A percentile compares a stretch with the other conserved stretches of the same genome.
Evolutionary conservation across 192 early-diverging fungal genomes (phyloP).

Genomic region (Tieghemiomyces parasiticus): DNA sequence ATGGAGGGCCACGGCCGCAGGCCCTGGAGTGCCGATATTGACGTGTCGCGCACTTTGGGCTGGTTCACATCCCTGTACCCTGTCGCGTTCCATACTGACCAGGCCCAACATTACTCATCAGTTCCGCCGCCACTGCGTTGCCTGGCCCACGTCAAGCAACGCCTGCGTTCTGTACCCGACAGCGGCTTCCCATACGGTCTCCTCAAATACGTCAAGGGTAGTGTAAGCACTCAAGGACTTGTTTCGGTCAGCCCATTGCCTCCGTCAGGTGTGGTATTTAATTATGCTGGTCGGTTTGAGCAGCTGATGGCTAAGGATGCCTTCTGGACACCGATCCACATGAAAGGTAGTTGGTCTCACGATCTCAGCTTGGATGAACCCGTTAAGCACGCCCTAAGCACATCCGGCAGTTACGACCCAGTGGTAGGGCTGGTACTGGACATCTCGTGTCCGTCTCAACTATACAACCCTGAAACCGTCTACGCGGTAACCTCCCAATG

Average conservation of each 20-base stretch:
- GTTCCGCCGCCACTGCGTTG: not conserved
- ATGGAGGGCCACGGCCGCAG: constrained; percentile 8
- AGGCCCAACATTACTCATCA: not conserved
- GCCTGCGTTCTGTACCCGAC: constrained; percentile 1
- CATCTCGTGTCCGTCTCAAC: not conserved
- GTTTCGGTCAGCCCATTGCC: not conserved
- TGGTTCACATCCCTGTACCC: constrained; percentile 19
- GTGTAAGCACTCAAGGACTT: not conserved
- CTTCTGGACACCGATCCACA: not conserved
- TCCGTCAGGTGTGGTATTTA: not conserved
- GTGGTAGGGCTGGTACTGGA: not conserved
- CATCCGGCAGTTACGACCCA: not conserved
- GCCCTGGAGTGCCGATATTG: constrained; percentile 1
- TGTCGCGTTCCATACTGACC: not conserved
- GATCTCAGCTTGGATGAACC: not conserved
- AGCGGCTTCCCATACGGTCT: constrained; percentile 3
- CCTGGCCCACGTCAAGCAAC: constrained; percentile 3
- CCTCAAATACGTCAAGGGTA: not conserved
- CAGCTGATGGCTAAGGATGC: not conserved
- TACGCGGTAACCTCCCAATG: not conserved
- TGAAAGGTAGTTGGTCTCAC: not conserved
- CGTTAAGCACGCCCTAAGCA: not conserved
- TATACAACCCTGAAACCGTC: not conserved
- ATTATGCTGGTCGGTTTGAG: not conserved
- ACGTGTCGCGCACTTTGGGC: constrained; percentile 12